phyloP scores from a whole-genome alignment of 73 alveolate species.

The Durusdinium trenchii region DNA sequence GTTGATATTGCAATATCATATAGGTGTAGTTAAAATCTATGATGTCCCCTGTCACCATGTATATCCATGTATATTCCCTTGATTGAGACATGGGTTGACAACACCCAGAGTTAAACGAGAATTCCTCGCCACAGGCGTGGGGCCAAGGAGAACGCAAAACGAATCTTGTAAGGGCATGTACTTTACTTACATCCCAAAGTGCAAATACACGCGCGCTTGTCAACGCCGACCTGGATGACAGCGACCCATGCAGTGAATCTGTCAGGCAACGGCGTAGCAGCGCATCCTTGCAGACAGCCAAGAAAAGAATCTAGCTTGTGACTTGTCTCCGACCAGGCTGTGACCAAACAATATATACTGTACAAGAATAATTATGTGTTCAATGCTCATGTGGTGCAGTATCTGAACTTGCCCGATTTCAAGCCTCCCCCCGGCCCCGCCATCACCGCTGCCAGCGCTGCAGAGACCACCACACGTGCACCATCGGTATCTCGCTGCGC shows the following conservation, averaged over 20 bases:
- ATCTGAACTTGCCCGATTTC: not conserved
- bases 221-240: slow-evolving; percentile 19
- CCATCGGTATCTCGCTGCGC: slow-evolving; percentile 89
- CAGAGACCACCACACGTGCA: slow-evolving; percentile 89
- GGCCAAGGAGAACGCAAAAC: too few species aligned
- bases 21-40: too few species aligned
- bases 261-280: slow-evolving; percentile 66
- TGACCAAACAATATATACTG: not conserved
- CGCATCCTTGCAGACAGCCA: slow-evolving; percentile 15
- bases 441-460: slow-evolving; percentile 75
- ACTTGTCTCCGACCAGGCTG: not conserved
- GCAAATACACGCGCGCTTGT: too few species aligned
- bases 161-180: too few species aligned
- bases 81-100: too few species aligned
- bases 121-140: too few species aligned
- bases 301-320: not conserved
- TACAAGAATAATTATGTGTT: not conserved
- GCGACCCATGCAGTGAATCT: slow-evolving; percentile 57
- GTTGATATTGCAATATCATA: too few species aligned
- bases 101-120: too few species aligned
- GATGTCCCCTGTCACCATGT: too few species aligned
- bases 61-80: too few species aligned
- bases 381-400: not conserved
- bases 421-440: not conserved
- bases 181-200: too few species aligned